These are phyloP conservation scores for Tetrahymena borealis DNA, from an alignment of 73 alveolate genomes.

Conservation along the genomic window DNA sequence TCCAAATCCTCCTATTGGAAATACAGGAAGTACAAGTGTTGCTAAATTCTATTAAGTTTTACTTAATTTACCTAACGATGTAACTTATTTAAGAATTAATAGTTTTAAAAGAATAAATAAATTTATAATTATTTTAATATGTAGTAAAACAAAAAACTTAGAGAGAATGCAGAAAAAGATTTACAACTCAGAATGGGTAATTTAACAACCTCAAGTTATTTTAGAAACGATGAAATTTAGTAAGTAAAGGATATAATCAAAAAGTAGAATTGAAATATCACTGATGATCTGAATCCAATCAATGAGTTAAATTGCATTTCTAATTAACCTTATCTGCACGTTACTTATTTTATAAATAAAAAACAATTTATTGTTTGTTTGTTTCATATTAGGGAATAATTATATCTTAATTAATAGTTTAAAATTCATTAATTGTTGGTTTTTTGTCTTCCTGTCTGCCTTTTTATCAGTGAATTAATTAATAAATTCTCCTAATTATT, in stretches of 20 bases:
- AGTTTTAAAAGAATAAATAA: neutral
- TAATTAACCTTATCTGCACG: no score
- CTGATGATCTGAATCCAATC: no score
- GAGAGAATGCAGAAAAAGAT: neutral
- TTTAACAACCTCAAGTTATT: neutral
- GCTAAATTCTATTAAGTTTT: neutral
- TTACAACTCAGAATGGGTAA: neutral
- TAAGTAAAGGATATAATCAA: neutral
- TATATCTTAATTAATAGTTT: no score
- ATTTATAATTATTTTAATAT: neutral
- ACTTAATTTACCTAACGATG: neutral
- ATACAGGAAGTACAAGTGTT: neutral
- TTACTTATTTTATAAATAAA: no score
- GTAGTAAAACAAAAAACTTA: neutral
- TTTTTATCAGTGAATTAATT: no score
- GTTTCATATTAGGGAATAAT: no score
- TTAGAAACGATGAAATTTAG: neutral
- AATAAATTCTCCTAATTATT: no score
- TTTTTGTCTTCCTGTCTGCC: no score
- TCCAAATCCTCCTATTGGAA: neutral
- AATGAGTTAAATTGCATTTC: no score
- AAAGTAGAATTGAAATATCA: neutral
- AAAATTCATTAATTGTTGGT: no score
- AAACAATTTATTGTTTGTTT: no score
- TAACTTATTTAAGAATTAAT: neutral